These are phyloP conservation scores for Cladophialophora bantiana DNA, from an alignment of 2,329 filamentous ascomycete genomes.

Conservation along the genomic window DNA sequence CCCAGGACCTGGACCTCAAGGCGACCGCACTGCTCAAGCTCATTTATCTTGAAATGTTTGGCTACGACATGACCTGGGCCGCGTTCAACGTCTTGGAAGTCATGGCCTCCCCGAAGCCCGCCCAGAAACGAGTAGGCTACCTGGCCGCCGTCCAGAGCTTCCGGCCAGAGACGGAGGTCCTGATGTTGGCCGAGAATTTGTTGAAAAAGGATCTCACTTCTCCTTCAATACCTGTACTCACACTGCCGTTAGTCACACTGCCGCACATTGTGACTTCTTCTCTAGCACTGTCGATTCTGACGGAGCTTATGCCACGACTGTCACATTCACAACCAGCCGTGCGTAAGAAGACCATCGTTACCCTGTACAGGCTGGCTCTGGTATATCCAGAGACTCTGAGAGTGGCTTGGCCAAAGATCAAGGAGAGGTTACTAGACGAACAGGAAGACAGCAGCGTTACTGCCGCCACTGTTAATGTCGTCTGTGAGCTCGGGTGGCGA, in stretches of 20 bases:
- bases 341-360: conserved; percentile 95
- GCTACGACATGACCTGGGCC: conserved; percentile 99
- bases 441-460: conserved; percentile 91
- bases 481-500: conserved; percentile 94
- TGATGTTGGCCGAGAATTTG: conserved; percentile 96
- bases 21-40: conserved; percentile 94
- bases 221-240: conserved; percentile 76
- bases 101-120: conserved; percentile 94
- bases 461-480: conserved; percentile 93
- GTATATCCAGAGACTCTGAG: conserved; percentile 96
- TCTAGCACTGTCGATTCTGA: conserved; percentile 85
- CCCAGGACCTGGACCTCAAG: conserved; percentile 96
- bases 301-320: conserved; percentile 84
- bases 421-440: conserved; percentile 89
- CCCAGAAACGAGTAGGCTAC: conserved; percentile 95
- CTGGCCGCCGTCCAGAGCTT: conserved; percentile 96
- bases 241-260: conserved; percentile 85
- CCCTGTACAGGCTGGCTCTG: conserved; percentile 87
- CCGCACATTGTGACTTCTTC: conserved; percentile 94
- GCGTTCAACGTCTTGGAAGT: conserved; percentile 98
- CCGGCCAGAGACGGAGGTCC: conserved; percentile 89
- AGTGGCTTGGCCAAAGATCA: conserved; percentile 96
- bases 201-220: conserved; percentile 82
- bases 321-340: conserved; percentile 85
- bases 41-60: conserved; percentile 98